Base-by-base conservation (phyloP, 352 stramenopile genomes). In the Globisporangium uncinulatum region DNA sequence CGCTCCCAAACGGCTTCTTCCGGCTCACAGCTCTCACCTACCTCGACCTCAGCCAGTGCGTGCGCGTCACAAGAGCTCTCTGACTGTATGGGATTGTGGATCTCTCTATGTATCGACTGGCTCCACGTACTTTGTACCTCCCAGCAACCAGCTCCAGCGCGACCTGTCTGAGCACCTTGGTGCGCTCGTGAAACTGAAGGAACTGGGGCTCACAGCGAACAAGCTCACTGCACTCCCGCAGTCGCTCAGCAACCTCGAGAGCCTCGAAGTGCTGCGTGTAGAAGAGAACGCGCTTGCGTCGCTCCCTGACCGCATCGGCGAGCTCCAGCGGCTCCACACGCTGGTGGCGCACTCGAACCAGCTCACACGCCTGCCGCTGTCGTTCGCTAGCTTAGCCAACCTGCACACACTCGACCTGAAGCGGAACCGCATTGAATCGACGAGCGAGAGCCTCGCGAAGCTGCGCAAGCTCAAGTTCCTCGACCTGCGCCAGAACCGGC, bases 41-140 rank as follows among this genome's bases (percentile, higher is more conserved):
- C 59, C 74, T 93, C 41, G 80, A 93, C 52, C 46, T 93, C 15
- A 90, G 80, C 65, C 69, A 89, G 83, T 92, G 71, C 47, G 80
- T 61, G 5, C 6, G 31, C 29, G 48, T 29, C 31, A 29, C 9
- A 13, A 4, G 32, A 10, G 2, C 17, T 51, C 20, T 34, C n/a
- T 21, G 6, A 8, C 2, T 24, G 1, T 21, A 13, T 21, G 4
- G n/a, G 37, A 21, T 5, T 47, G 11, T 21, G 13, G 19, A 9
- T 19, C 3, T 17, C 21, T 10, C 29, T 20, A 11, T 31, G 4
- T 34, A 20, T 10, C 39, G 39, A 4, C 13, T 42, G 36, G 8
- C 34, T 8, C 20, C 6, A 20, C 48, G 7, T n/a, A 14, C 6
- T 46, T 11, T 21, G 42, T 46, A 46, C 14, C 15, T 2, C 39